Evolutionary conservation across 495 filamentous ascomycete species (phyloP), one percentile per base, ranked within the genome.

Genomic region (Penicillium paxilli): DNA sequence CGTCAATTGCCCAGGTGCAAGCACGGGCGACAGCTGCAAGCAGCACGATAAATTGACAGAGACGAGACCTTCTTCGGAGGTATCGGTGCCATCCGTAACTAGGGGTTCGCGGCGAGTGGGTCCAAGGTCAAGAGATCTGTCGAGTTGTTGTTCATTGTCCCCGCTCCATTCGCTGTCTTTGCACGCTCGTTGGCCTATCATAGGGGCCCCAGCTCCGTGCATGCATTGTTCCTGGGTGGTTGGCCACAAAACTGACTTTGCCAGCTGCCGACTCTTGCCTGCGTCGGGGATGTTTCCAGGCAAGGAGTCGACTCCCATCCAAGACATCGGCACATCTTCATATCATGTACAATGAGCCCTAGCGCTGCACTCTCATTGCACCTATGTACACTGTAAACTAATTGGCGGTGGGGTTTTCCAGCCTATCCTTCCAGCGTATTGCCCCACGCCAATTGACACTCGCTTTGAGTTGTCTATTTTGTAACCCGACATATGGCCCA

Each of bases 111-210:
- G 12, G 40, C 35, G 12, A 12, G 33, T 48, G 57, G 54, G 51
- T 49, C 44, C 32, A 47, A 40, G 30, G 51, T n/a, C 22, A 32
- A 38, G 42, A 32, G 60, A 63, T 59, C 55, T 62, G 50, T 65
- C 59, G 49, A 32, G 12, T 47, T 22, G 40, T 42, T 23, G 33
- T 42, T 25, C 19, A 30, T 32, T 40, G 37, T 37, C 50, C 44
- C 44, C 53, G 45, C 46, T 45, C 32, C 33, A 30, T 46, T 28
- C 37, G 23, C 47, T 52, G 45, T 10, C 25, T 16, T n/a, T 46
- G 48, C 44, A 55, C 25, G 33, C 12, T 35, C 19, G 22, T 25
- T 49, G 49, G 35, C 58, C 53, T 53, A 56, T 62, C 59, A 62
- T 25, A 58, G 51, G 26, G 30, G 40, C 24, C 25, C 24, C n/a